Conservation (phyloP, 2,329 filamentous ascomycete genomes). For the Apiospora arundinis region DNA sequence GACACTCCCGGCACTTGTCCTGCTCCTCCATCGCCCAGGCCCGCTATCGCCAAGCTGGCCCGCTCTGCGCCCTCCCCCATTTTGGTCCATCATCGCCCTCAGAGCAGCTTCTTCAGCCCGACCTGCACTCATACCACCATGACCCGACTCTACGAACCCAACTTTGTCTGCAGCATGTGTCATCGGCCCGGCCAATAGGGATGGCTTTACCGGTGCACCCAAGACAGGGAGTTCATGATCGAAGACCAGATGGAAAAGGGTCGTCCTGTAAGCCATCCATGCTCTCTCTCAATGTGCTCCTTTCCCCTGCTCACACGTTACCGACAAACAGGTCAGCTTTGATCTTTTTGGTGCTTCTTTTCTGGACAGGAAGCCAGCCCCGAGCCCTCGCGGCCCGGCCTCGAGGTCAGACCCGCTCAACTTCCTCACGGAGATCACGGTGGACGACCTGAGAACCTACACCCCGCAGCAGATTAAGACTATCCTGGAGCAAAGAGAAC, state of each 20-base stretch:
- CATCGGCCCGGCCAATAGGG: constrained; percentile 61
- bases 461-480: constrained; percentile 52
- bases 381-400: constrained; percentile 48
- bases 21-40: constrained; percentile 12
- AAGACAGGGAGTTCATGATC: constrained; percentile 46
- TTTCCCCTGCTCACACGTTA: not conserved
- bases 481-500: constrained; percentile 57
- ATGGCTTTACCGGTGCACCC: constrained; percentile 74
- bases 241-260: constrained; percentile 42
- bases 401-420: constrained; percentile 50
- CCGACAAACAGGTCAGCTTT: constrained; percentile 29
- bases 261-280: constrained; percentile 32
- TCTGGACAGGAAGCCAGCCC: constrained; percentile 39
- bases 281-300: constrained; percentile 24
- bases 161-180: constrained; percentile 65
- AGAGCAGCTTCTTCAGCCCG: constrained; percentile 14
- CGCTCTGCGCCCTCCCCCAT: constrained; percentile 10
- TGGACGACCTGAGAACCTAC: constrained; percentile 52
- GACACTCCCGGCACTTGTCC: not conserved
- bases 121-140: constrained; percentile 73
- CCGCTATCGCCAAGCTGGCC: constrained; percentile 12
- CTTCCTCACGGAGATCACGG: constrained; percentile 52
- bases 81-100: constrained; percentile 5
- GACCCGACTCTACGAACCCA: constrained; percentile 65
- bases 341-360: constrained; percentile 45